Conservation (phyloP, 768 basidiomycete genomes). For the Calocera cornea region DNA sequence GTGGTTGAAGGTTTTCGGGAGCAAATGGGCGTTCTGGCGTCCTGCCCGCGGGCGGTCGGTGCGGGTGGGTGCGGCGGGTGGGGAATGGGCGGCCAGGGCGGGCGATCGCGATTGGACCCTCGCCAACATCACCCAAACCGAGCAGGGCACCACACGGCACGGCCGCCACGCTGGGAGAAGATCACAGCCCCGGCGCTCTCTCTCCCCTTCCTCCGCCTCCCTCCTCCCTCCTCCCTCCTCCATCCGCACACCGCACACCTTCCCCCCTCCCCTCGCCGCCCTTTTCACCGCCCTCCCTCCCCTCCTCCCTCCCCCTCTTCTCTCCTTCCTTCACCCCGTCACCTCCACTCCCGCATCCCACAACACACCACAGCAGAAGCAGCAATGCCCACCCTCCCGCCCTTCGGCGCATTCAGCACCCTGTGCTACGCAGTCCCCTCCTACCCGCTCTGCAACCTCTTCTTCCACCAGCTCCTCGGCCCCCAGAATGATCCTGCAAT, state of each 20-base stretch:
- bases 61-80: neutral
- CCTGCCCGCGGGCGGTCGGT: too few relatives aligned
- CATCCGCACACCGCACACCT: neutral
- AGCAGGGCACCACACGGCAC: too few relatives aligned
- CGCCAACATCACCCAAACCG: too few relatives aligned
- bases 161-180: too few relatives aligned
- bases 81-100: neutral
- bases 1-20: neutral
- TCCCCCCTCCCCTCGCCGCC: neutral
- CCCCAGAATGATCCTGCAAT: constrained; percentile 15
- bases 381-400: neutral
- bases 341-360: constrained; percentile 11
- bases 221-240: neutral
- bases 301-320: neutral
- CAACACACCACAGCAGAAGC: neutral
- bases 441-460: constrained; percentile 89
- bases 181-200: neutral
- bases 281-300: neutral
- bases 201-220: neutral
- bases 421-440: constrained; percentile 59
- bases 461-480: constrained; percentile 62
- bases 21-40: neutral
- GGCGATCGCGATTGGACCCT: too few relatives aligned
- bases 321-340: constrained; percentile 12
- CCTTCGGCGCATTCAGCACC: constrained; percentile 59